Conservation (phyloP, 768 basidiomycete species). For the Boletus edulis region DNA sequence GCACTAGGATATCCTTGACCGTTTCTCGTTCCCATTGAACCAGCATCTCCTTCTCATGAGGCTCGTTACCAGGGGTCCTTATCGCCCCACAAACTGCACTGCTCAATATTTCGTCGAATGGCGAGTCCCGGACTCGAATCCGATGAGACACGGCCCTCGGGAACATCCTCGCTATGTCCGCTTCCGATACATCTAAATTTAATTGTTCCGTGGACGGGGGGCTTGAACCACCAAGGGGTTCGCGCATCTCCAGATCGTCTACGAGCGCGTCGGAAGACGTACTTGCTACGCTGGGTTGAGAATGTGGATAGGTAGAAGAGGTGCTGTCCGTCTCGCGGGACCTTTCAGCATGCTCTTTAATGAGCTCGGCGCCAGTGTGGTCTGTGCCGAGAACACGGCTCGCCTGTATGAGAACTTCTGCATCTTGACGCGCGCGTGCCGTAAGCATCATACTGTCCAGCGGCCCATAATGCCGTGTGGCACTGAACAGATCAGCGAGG, state of each 20-base stretch:
- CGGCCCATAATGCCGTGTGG: conserved; percentile 66
- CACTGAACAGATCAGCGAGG: conserved; percentile 69
- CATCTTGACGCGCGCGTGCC: conserved; percentile 57
- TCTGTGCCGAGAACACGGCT: conserved; percentile 63
- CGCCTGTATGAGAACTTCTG: conserved; percentile 64
- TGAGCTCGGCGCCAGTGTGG: conserved; percentile 57
- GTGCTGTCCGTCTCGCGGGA: conserved; percentile 18
- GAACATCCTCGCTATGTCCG: conserved; percentile 71
- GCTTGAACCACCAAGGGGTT: background rate
- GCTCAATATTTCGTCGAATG: conserved; percentile 66
- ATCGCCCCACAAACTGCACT: conserved; percentile 60
- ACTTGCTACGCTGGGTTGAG: conserved; percentile 15
- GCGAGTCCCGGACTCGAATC: conserved; percentile 64
- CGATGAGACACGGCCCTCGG: conserved; percentile 76
- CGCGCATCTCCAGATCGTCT: conserved; percentile 14
- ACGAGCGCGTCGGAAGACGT: conserved; percentile 24
- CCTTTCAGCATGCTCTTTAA: conserved; percentile 31
- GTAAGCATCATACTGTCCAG: conserved; percentile 71
- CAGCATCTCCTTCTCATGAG: conserved; percentile 12
- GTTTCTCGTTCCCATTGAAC: conserved; percentile 43
- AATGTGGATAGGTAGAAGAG: conserved; percentile 15
- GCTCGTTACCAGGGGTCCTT: conserved; percentile 14
- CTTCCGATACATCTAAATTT: conserved; percentile 64
- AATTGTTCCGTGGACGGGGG: conserved; percentile 17
- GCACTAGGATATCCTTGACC: conserved; percentile 65